phyloP scores from a whole-genome alignment of 805 yeast genomes.

The Lipomyces sp. region DNA sequence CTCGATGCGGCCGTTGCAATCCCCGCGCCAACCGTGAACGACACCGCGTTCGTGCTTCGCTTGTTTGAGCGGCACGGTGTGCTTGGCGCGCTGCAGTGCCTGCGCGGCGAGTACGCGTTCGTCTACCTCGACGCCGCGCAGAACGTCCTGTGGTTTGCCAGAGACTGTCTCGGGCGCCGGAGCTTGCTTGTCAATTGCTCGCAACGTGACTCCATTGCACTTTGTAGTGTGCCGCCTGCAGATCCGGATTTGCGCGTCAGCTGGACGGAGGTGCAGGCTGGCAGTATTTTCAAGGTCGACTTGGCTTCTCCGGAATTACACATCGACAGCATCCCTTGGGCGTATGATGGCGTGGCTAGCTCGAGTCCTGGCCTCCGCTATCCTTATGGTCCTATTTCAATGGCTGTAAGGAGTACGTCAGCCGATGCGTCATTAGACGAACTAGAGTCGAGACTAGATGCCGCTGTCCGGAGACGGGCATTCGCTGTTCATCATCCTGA shows the following conservation, averaged over 20 bases:
- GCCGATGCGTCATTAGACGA: constrained; percentile 24
- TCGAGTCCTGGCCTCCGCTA: background rate
- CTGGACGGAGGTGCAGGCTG: constrained; percentile 54
- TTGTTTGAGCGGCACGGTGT: constrained; percentile 43
- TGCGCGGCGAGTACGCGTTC: constrained; percentile 83
- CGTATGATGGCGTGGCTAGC: background rate
- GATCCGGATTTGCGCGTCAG: constrained; percentile 17
- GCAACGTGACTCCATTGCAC: background rate
- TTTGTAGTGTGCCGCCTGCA: constrained; percentile 25
- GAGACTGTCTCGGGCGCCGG: constrained; percentile 80
- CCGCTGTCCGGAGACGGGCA: constrained; percentile 14
- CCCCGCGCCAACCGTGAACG: constrained; percentile 44
- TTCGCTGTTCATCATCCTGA: constrained; percentile 7
- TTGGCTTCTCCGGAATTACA: background rate
- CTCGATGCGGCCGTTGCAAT: background rate
- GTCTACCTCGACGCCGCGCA: constrained; percentile 43
- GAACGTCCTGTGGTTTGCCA: constrained; percentile 61
- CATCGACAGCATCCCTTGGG: constrained; percentile 1
- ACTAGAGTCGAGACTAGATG: constrained; percentile 9
- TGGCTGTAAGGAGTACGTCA: background rate
- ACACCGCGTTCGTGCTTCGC: constrained; percentile 54
- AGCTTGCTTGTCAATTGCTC: constrained; percentile 49
- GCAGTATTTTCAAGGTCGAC: constrained; percentile 42
- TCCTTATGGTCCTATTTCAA: constrained; percentile 6
- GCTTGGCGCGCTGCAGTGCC: constrained; percentile 40